Conservation (phyloP, 352 stramenopile genomes). For the Pythium grandisporangium region DNA sequence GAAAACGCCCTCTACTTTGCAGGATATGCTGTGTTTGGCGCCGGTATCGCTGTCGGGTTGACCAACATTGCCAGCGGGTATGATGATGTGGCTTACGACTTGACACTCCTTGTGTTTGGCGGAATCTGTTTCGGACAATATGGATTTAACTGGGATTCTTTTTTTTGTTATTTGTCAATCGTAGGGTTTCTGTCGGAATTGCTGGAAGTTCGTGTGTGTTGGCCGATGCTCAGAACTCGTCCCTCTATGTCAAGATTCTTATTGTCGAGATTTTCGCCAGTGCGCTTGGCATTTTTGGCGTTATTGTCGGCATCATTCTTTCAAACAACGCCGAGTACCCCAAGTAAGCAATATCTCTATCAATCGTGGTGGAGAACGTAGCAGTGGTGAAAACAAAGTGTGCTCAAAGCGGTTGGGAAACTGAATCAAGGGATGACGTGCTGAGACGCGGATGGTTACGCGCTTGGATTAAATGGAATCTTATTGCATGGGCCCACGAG, state of each 20-base stretch:
- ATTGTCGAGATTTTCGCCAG: conserved; percentile 99
- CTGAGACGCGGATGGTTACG: no score
- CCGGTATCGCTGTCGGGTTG: conserved; percentile 95
- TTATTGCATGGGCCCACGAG: no score
- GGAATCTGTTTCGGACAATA: no score
- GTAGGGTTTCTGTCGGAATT: conserved; percentile 95
- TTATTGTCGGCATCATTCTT: conserved; percentile 98
- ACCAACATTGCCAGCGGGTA: conserved; percentile 97
- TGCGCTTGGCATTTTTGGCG: conserved; percentile 98
- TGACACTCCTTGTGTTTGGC: no score
- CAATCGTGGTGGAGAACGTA: no score
- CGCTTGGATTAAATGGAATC: no score
- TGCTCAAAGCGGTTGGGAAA: no score
- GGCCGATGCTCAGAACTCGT: conserved; percentile 96
- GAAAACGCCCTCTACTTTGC: conserved; percentile 90
- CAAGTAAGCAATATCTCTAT: conserved; percentile 65
- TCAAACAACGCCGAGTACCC: conserved; percentile 95
- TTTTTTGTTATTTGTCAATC: not conserved
- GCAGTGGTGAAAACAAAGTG: no score
- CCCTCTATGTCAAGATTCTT: conserved; percentile 99
- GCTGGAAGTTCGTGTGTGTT: conserved; percentile 97
- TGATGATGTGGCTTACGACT: no score
- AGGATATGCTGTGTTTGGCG: conserved; percentile 97
- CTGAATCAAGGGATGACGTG: no score
- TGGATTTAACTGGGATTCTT: no score